Evolutionary conservation across 1,139 yeast genomes (phyloP), one percentile per base, ranked within the genome.

Genomic region (Zygosaccharomyces pseudobailii): DNA sequence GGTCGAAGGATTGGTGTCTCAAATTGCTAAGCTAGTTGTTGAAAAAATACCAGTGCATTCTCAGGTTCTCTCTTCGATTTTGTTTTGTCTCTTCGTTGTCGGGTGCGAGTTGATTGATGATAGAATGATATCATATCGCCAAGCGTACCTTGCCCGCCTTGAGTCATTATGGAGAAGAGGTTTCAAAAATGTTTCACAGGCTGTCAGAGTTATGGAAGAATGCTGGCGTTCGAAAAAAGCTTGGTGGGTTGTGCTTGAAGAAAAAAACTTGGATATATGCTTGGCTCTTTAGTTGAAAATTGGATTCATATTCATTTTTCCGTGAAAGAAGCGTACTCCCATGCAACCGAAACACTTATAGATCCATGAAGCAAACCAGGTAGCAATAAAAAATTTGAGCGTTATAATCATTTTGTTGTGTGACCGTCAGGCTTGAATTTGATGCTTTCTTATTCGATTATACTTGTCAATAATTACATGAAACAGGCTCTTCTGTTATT

Each of bases 61-160:
- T 1, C 74, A 85, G 1, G 3, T 80, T 78, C 34, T 67, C 19
- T 67, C 77, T 3, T 79, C 86, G 55, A 67, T 79, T 3, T 70
- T 79, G 1, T 78, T 80, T 50, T 76, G 82, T 32, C 60, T 75
- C 9, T 81, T 82, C 58, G 71, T 79, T 40, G 79, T 82, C 42
- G 87, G 80, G 4, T 79, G 84, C 65, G 87, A 82, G 52, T 71
- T 77, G 6, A 51, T 73, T 17, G 72, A 74, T 47, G 57, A 56
- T 1, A 57, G 59, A 1, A 47, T 54, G 17, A 42, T 40, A 4
- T 33, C 45, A n/a, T 58, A 62, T 49, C 66, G 76, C 39, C 50
- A 52, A 0, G 66, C 75, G 24, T 78, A 72, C 55, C 50, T 59
- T n/a, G 59, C 65, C 1, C 68, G 82, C 48, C 68, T 80, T 50